Percentiles rank a stretch among this genome's conserved stretches.
Conservation (phyloP, 176 grass and related monocot genomes). For the Bonia amplexicaulis region DNA sequence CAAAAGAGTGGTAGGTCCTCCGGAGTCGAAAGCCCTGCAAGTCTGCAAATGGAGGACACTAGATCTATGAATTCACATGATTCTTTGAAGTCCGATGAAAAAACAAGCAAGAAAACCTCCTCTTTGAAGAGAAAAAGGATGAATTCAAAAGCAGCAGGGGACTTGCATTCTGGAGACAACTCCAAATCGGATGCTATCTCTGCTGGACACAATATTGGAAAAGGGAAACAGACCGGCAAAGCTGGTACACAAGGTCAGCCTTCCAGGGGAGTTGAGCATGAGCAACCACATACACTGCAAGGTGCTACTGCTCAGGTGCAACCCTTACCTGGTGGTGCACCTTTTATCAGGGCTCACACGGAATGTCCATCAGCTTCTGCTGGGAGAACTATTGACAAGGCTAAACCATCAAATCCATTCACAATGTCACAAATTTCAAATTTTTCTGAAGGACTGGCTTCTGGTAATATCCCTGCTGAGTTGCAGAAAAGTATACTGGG, state of each 20-base stretch:
- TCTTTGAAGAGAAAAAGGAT: slow-evolving; percentile 81
- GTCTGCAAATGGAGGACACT: slow-evolving; percentile 76
- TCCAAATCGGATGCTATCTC: slow-evolving; percentile 69
- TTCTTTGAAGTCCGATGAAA: slow-evolving; percentile 80
- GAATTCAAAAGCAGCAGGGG: slow-evolving; percentile 57
- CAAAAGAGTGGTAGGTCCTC: slow-evolving; percentile 70
- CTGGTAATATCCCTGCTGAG: slow-evolving; percentile 52
- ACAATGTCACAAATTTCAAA: slow-evolving; percentile 50
- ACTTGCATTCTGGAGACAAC: slow-evolving; percentile 62
- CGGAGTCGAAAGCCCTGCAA: slow-evolving; percentile 66
- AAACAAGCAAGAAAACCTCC: slow-evolving; percentile 69
- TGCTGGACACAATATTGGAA: slow-evolving; percentile 55
- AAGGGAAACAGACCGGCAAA: slow-evolving; percentile 66
- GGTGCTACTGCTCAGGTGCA: slow-evolving; percentile 41
- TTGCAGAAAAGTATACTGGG: slow-evolving; percentile 68
- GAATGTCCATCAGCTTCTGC: slow-evolving; percentile 43
- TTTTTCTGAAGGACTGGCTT: slow-evolving; percentile 61
- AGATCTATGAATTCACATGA: slow-evolving; percentile 93
- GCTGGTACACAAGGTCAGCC: slow-evolving; percentile 46
- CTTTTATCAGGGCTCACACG: slow-evolving; percentile 36
- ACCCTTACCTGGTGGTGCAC: slow-evolving; percentile 43
- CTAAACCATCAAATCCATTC: slow-evolving; percentile 49
- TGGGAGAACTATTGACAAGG: slow-evolving; percentile 53
- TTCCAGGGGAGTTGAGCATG: slow-evolving; percentile 45
- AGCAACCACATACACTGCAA: slow-evolving; percentile 58